These are phyloP conservation scores for Pyrenochaeta sp. DNA, from an alignment of 2,329 filamentous ascomycete species.

Conservation along the genomic window DNA sequence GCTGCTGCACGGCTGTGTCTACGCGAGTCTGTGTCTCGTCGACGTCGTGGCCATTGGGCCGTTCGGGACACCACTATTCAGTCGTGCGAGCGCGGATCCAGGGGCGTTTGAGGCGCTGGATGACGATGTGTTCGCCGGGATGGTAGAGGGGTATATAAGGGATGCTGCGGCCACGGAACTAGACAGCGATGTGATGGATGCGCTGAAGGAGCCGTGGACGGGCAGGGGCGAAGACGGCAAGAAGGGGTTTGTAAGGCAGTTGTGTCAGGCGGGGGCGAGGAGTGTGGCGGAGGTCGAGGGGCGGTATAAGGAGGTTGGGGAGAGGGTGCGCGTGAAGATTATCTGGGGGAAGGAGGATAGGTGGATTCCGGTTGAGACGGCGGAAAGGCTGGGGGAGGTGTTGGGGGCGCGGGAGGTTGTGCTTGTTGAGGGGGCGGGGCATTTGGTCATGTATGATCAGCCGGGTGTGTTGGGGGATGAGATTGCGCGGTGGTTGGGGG, in stretches of 20 bases:
- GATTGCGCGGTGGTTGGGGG: conserved; percentile 20
- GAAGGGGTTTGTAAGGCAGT: conserved; percentile 23
- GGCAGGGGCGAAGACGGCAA: conserved; percentile 20
- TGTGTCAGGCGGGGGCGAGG: conserved; percentile 28
- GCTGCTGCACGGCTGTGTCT: conserved; percentile 21
- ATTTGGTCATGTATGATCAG: conserved; percentile 28
- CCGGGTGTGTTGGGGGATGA: conserved; percentile 20
- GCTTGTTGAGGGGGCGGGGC: conserved; percentile 19
- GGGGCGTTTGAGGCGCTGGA: conserved; percentile 18
- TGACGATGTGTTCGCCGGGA: conserved; percentile 23
- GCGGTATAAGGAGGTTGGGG: conserved; percentile 22
- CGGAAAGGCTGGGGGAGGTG: conserved; percentile 18
- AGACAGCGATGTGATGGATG: conserved; percentile 8
- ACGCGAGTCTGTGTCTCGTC: conserved; percentile 24
- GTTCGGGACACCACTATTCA: conserved; percentile 27
- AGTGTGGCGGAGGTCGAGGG: too few relatives aligned
- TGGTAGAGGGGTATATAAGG: conserved; percentile 27
- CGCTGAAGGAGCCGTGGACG: conserved; percentile 24
- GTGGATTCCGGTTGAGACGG: conserved; percentile 22
- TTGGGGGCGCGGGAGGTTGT: conserved; percentile 19
- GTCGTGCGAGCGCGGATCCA: conserved; percentile 18
- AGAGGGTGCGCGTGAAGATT: conserved; percentile 20
- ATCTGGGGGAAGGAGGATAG: conserved; percentile 27
- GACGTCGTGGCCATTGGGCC: conserved; percentile 30
- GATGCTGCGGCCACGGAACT: conserved; percentile 19